These are phyloP conservation scores for Debaryomycetaceae sp. DNA, from an alignment of 1,139 yeast genomes.

Conservation along the genomic window DNA sequence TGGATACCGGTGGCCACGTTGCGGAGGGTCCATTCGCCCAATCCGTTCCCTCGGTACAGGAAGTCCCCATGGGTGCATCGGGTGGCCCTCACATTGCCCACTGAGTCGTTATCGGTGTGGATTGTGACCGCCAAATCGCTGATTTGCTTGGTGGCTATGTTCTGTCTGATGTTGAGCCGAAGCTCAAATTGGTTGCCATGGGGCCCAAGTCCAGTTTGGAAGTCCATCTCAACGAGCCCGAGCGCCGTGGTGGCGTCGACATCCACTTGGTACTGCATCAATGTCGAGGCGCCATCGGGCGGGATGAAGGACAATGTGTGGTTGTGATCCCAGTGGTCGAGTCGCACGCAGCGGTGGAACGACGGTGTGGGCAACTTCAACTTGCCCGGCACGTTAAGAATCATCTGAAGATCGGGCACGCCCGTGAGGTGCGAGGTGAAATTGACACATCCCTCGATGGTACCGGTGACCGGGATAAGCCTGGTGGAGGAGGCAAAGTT, in stretches of 20 bases:
- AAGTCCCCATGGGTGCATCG: constrained; percentile 75
- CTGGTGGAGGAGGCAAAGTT: constrained; percentile 11
- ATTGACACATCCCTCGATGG: constrained; percentile 61
- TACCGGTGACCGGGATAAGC: constrained; percentile 47
- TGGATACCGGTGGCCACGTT: constrained; percentile 59
- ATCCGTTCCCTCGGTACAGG: constrained; percentile 46
- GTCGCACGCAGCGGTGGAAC: constrained; percentile 57
- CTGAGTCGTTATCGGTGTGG: not conserved
- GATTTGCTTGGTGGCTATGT: constrained; percentile 48
- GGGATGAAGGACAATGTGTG: constrained; percentile 65
- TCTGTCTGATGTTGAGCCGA: constrained; percentile 49
- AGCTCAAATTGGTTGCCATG: constrained; percentile 74
- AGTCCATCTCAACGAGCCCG: constrained; percentile 60
- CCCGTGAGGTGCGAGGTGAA: constrained; percentile 73
- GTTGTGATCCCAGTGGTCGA: constrained; percentile 37
- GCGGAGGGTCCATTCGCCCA: constrained; percentile 71
- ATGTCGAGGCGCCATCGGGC: constrained; percentile 74
- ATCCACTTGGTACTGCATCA: constrained; percentile 65
- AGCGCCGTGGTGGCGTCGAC: constrained; percentile 24
- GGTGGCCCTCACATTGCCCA: constrained; percentile 39
- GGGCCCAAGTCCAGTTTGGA: constrained; percentile 58
- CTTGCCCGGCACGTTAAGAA: constrained; percentile 41
- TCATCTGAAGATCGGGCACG: constrained; percentile 62
- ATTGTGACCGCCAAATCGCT: constrained; percentile 51
- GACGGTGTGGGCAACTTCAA: constrained; percentile 43